phyloP scores from a whole-genome alignment of 176 grass and related monocot species.

The Oryza brachyantha region DNA sequence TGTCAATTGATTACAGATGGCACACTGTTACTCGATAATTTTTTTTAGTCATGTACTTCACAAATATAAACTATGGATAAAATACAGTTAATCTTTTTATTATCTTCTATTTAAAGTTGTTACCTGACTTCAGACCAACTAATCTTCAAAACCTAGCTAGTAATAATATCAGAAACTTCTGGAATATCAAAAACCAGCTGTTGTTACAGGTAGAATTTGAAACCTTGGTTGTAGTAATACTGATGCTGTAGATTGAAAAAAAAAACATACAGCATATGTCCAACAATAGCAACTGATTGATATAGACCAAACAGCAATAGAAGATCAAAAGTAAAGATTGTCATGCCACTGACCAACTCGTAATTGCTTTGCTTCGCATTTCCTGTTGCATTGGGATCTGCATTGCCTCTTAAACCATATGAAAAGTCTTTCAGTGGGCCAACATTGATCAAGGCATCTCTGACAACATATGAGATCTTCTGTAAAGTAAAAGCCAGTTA shows the following conservation, averaged over 20 bases:
- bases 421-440: slow-evolving; percentile 94
- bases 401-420: slow-evolving; percentile 86
- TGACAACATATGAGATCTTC: slow-evolving; percentile 89
- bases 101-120: background rate
- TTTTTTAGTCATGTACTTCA: background rate
- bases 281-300: slow-evolving; percentile 17
- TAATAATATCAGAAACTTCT: slow-evolving; percentile 15
- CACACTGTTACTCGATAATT: background rate
- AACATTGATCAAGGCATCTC: slow-evolving; percentile 94
- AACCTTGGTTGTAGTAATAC: background rate
- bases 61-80: background rate
- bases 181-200: background rate
- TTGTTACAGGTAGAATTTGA: background rate
- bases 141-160: slow-evolving; percentile 8
- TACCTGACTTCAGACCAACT: background rate
- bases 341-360: slow-evolving; percentile 67
- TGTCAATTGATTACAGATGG: slow-evolving; percentile 5
- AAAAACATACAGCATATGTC: background rate
- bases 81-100: background rate
- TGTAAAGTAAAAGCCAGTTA: slow-evolving; percentile 53
- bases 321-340: slow-evolving; percentile 14
- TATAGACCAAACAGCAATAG: slow-evolving; percentile 11
- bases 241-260: slow-evolving; percentile 1
- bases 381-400: slow-evolving; percentile 68
- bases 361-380: slow-evolving; percentile 98